Evolutionary conservation across 2,329 filamentous ascomycete species (phyloP), one percentile per base, ranked within the genome.

Genomic region (Cephalotrichum gorgonifer): DNA sequence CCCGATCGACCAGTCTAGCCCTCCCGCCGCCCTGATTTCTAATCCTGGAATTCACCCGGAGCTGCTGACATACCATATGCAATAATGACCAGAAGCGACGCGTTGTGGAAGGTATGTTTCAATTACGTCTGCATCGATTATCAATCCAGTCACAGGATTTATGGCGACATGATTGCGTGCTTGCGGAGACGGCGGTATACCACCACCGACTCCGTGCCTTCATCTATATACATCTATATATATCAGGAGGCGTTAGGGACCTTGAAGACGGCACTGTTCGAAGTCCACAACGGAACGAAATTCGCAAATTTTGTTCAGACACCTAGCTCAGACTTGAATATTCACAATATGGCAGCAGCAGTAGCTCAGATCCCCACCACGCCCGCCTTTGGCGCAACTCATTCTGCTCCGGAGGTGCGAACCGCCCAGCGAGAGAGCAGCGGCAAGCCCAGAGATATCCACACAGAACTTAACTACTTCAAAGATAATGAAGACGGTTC

Each of bases 401-500:
- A 26, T 20, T 43, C 47, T 12, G 28, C 38, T n/a, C 47, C 47
- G 14, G 22, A 43, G 15, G 30, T 42, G 20, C n/a, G 39, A 38
- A n/a, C 15, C 15, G 5, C 26, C 47, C 8, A 25, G n/a, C 38
- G 6, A 14, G 15, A 49, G 6, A 15, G 14, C 17, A 22, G n/a
- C n/a, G 2, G 17, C n/a, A 39, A 20, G 17, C 47, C 47, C n/a
- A 44, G 39, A 20, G 58, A 68, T 22, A 64, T 72, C 3, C 55
- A 58, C 4, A 62, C 68, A 1, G 53, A 54, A 3, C 52, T 72
- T 31, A 64, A 69, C 54, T 72, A 63, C 54, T 63, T 60, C 54
- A 64, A 68, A 51, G 62, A 64, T 20, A 63, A 65, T 3, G 67
- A 67, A 46, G 68, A 72, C 49, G 68, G 68, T 30, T 65, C 66